phyloP scores from a whole-genome alignment of 768 basidiomycete species.

The Leucocoprinus sp. region DNA sequence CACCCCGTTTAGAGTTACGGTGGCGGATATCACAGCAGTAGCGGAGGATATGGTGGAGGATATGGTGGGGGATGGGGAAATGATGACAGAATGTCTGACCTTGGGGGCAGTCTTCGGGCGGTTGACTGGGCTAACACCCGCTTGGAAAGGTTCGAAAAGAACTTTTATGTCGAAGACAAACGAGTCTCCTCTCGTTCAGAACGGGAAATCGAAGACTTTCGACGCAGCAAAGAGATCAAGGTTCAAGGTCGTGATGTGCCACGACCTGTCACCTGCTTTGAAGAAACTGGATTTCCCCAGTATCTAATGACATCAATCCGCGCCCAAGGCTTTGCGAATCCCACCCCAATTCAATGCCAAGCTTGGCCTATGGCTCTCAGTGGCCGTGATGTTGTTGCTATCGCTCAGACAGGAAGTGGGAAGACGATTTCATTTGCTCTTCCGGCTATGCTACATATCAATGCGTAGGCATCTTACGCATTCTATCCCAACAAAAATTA shows the following conservation, averaged over 20 bases:
- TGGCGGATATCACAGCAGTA: slow-evolving; percentile 17
- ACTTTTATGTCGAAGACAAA: slow-evolving; percentile 92
- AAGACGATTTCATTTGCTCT: slow-evolving; percentile 99
- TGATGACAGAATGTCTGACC: slow-evolving; percentile 69
- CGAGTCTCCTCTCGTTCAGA: slow-evolving; percentile 71
- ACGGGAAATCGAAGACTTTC: slow-evolving; percentile 84
- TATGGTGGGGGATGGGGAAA: slow-evolving; percentile 48
- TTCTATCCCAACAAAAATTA: slow-evolving; percentile 11
- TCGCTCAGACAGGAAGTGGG: slow-evolving; percentile 97
- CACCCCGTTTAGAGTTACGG: slow-evolving; percentile 4
- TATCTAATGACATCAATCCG: slow-evolving; percentile 92
- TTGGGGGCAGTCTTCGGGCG: slow-evolving; percentile 73
- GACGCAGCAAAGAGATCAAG: slow-evolving; percentile 79
- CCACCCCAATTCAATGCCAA: slow-evolving; percentile 97
- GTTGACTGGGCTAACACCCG: slow-evolving; percentile 79
- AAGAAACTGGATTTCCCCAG: slow-evolving; percentile 94
- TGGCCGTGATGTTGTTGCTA: slow-evolving; percentile 90
- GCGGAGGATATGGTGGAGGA: slow-evolving; percentile 37
- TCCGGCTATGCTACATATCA: slow-evolving; percentile 99
- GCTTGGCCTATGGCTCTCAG: slow-evolving; percentile 99
- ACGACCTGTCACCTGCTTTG: slow-evolving; percentile 84
- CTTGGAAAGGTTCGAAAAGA: slow-evolving; percentile 90
- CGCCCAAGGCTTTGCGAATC: slow-evolving; percentile 84
- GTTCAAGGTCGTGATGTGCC: slow-evolving; percentile 88
- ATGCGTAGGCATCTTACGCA: slow-evolving; percentile 59